Evolutionary conservation across 345 rosid species (phyloP), one percentile per base, ranked within the genome.

Genomic region (Cardamine resedifolia): DNA sequence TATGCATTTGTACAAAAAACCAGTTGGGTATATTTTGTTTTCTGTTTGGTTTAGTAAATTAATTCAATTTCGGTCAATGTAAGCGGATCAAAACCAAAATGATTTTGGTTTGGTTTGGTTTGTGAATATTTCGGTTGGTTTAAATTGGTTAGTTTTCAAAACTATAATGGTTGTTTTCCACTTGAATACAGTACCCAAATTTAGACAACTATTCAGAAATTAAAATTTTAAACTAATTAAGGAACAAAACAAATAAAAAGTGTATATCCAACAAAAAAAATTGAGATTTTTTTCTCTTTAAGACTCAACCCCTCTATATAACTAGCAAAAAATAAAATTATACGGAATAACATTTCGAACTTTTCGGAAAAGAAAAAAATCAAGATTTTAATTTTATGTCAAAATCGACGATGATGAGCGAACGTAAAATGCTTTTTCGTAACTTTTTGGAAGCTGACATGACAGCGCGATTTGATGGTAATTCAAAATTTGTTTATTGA

Each of bases 391-490:
- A n/a, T 10, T 14, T 7, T 2, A 6, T n/a, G 23, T 52, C 18
- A 52, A 18, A 27, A 18, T 18, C 12, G 6, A 18, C 4, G 28
- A 48, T 21, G 28, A 41, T 41, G 55, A 43, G 16, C 6, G 33
- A 30, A 15, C 10, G 36, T 33, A 33, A 33, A 33, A 8, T 0
- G 5, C 10, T 33, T 33, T 33, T 33, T 8, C 10, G 36, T 33
- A 33, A 4, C 55, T 57, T 8, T 57, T 68, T 14, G 23, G 6
- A 2, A 28, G 64, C 64, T 44, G 33, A 56, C 3, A 12, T 44
- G 3, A 28, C 7, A 19, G n/a, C 2, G 44, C 43, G 10, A 43
- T 56, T 12, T 14, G 64, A 43, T 44, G 73, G 73, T 68, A 68
- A 36, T 6, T 16, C 24, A 67, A 38, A 31, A 10, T 66, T 36